Conservation (phyloP, 768 basidiomycete species). For the Lactifluus rugatus region DNA sequence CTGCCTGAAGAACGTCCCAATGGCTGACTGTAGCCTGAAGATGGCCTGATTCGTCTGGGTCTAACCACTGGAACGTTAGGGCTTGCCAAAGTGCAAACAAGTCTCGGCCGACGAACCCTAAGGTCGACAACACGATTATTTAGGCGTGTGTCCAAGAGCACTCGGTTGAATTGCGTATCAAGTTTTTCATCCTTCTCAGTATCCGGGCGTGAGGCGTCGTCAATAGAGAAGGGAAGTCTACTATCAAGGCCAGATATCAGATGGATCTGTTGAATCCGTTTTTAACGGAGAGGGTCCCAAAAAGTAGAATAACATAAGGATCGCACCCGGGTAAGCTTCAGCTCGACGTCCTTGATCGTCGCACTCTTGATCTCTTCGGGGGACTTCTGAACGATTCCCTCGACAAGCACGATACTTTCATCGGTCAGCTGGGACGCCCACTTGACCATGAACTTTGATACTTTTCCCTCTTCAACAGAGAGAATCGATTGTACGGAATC, state of each 20-base stretch:
- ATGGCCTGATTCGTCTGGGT: slow-evolving; percentile 94
- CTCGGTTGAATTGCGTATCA: slow-evolving; percentile 59
- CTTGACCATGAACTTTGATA: slow-evolving; percentile 97
- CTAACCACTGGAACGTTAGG: slow-evolving; percentile 31
- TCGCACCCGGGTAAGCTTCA: slow-evolving; percentile 71
- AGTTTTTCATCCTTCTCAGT: slow-evolving; percentile 46
- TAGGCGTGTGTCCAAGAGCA: slow-evolving; percentile 86
- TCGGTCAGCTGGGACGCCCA: slow-evolving; percentile 69
- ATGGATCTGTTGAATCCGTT: slow-evolving; percentile 46
- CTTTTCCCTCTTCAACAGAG: slow-evolving; percentile 54
- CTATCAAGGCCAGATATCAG: slow-evolving; percentile 71
- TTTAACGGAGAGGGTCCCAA: neutral
- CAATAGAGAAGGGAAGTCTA: slow-evolving; percentile 81
- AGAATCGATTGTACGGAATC: slow-evolving; percentile 83
- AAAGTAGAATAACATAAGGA: neutral
- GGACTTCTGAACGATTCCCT: slow-evolving; percentile 71
- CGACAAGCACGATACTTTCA: slow-evolving; percentile 88
- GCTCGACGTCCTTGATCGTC: slow-evolving; percentile 76
- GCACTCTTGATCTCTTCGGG: slow-evolving; percentile 88
- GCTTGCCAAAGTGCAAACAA: neutral
- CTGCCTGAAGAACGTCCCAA: slow-evolving; percentile 80
- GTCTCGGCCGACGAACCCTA: slow-evolving; percentile 43
- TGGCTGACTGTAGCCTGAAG: slow-evolving; percentile 84
- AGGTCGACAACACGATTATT: slow-evolving; percentile 93
- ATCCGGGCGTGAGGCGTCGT: slow-evolving; percentile 85